Evolutionary conservation across 306 rosid species (phyloP).

Genomic region (Cicer bijugum): DNA sequence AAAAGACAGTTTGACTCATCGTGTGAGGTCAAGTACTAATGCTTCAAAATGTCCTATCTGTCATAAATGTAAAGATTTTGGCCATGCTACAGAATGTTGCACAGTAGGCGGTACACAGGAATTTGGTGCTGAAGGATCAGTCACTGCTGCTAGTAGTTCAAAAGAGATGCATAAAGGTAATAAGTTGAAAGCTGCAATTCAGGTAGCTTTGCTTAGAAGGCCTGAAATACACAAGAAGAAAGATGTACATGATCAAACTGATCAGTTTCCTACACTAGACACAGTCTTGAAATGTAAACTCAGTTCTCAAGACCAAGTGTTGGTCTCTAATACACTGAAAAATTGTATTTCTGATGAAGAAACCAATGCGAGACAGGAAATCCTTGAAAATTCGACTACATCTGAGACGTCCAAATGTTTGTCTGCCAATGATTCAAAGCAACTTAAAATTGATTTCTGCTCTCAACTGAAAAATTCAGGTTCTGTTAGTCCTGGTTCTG

Average conservation of each 20-base stretch:
- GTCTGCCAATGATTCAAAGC: constrained; percentile 49
- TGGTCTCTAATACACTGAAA: constrained; percentile 54
- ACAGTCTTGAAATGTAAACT: constrained; percentile 55
- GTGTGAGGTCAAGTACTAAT: constrained; percentile 47
- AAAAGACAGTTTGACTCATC: constrained; percentile 55
- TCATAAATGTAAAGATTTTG: constrained; percentile 65
- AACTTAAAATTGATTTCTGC: constrained; percentile 46
- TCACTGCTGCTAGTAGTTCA: constrained; percentile 52
- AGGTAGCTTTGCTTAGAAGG: constrained; percentile 76
- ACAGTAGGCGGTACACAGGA: constrained; percentile 47
- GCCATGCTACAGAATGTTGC: constrained; percentile 69
- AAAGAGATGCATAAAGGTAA: constrained; percentile 58
- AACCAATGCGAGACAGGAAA: constrained; percentile 47
- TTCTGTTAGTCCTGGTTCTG: constrained; percentile 46
- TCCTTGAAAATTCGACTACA: constrained; percentile 45
- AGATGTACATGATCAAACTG: constrained; percentile 57
- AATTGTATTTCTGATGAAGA: constrained; percentile 54
- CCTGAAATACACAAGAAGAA: constrained; percentile 79
- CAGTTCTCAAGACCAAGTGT: constrained; percentile 52
- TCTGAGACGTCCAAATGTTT: constrained; percentile 47
- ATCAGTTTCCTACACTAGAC: constrained; percentile 53
- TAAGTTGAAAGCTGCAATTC: constrained; percentile 79
- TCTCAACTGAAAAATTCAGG: constrained; percentile 49
- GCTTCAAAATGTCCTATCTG: constrained; percentile 56
- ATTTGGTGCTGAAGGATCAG: constrained; percentile 55